Evolutionary conservation across 345 rosid species (phyloP), one percentile per base, ranked within the genome.

Genomic region (Reutealis trisperma): DNA sequence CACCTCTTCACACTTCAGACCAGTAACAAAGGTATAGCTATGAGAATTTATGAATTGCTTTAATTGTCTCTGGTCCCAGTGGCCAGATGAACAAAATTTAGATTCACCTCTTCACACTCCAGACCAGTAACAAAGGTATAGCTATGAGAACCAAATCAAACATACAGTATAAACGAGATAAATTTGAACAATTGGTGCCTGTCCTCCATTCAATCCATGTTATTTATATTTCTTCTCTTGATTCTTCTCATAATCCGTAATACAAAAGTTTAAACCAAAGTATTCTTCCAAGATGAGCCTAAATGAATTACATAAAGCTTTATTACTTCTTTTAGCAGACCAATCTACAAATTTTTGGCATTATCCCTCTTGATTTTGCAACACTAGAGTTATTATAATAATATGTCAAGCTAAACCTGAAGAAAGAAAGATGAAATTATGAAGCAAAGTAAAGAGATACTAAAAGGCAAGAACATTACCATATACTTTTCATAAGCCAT

Each of bases 401-500:
- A 65, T 41, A n/a, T 27, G 45, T 73, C 25, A 44, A 8, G 70
- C 15, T 12, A 42, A 65, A 64, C 19, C 32, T 44, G 10, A 24
- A 57, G 15, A 18, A 22, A 37, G 41, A 67, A 49, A 52, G 3
- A 19, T 62, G 25, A 58, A 44, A 64, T 27, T 1, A 25, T 4
- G 32, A 54, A 65, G 25, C 42, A 15, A 58, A 67, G 18, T 41
- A 62, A 19, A 68, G 55, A 76, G 24, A 24, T 1, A 44, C 18
- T 63, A 24, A 41, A 49, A 21, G 8, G 24, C 21, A 45, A 65
- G 54, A 63, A 70, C 71, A 71, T 79, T 88, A 92, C 98, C 94
- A 85, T 87, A 80, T 92, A 87, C 87, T 94, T 94, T 65, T 91
- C 87, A 89, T 91, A 91, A 79, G 97, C 94, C 94, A 91, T 86